A percentile compares a stretch with the other conserved stretches of the same genome.
Evolutionary conservation across 106 monocot species (phyloP).

Genomic region (Iris macrosiphon): DNA sequence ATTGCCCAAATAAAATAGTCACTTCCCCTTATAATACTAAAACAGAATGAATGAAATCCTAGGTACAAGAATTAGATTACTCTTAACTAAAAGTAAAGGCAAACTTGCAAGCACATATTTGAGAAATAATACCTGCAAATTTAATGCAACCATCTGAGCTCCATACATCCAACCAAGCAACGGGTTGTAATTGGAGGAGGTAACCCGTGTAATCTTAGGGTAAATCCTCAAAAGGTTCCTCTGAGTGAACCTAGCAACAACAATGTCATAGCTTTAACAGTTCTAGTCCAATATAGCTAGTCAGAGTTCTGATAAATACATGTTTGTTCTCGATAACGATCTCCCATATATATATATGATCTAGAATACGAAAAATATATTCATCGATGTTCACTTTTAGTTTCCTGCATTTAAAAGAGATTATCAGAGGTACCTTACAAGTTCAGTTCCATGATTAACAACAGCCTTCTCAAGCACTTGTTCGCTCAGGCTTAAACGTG

Average conservation of each 20-base stretch:
- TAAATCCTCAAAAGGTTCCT: conserved; percentile 6
- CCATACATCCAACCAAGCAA: conserved; percentile 6
- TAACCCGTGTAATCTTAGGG: conserved; percentile 6
- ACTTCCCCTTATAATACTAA: too few relatives aligned
- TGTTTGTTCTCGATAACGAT: too few relatives aligned
- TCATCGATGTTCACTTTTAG: not conserved
- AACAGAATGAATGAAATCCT: too few relatives aligned
- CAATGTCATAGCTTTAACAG: too few relatives aligned
- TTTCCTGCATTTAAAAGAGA: too few relatives aligned
- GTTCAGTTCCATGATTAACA: conserved; percentile 15
- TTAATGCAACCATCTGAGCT: too few relatives aligned
- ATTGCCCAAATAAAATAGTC: too few relatives aligned
- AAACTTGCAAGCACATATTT: too few relatives aligned
- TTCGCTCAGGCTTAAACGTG: conserved; percentile 22
- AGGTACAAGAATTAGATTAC: too few relatives aligned
- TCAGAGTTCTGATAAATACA: not conserved
- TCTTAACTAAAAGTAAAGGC: too few relatives aligned
- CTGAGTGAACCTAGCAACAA: conserved; percentile 3
- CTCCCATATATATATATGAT: not conserved
- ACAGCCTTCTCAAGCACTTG: conserved; percentile 19
- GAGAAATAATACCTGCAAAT: not conserved
- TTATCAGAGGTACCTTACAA: conserved; percentile 14
- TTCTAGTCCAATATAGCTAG: not conserved
- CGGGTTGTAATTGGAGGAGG: conserved; percentile 9
- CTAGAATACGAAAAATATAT: not conserved